Conservation (phyloP, 1,139 yeast species). For the Nakaseomyces delphensis region DNA sequence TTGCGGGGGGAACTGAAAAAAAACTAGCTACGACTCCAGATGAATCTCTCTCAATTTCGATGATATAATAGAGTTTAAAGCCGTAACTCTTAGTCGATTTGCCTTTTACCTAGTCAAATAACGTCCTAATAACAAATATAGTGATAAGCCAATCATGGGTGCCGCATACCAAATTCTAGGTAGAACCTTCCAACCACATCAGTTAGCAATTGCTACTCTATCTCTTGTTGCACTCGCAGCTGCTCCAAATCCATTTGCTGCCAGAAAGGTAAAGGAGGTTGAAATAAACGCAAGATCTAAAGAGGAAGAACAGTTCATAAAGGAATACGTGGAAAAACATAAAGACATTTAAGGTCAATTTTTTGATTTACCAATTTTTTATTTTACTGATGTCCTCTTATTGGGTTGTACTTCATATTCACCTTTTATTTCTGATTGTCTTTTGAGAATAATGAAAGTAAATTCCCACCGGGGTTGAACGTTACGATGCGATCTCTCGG, state of each 20-base stretch:
- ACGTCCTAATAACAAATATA: too few species aligned
- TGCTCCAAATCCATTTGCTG: slow-evolving; percentile 66
- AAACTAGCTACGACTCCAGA: neutral
- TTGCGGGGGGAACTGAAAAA: neutral
- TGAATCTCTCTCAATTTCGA: too few species aligned
- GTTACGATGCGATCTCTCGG: too few species aligned
- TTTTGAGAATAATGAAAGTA: too few species aligned
- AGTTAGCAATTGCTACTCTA: slow-evolving; percentile 61
- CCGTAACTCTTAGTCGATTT: too few species aligned
- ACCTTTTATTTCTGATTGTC: neutral
- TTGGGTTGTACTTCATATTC: neutral
- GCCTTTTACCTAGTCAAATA: too few species aligned
- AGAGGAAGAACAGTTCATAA: slow-evolving; percentile 80
- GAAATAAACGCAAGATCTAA: slow-evolving; percentile 68
- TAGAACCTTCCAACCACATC: slow-evolving; percentile 65
- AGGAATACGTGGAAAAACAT: slow-evolving; percentile 34
- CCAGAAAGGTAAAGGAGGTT: slow-evolving; percentile 51
- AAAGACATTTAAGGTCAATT: neutral
- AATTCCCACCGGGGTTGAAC: too few species aligned
- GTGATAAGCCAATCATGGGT: slow-evolving; percentile 44
- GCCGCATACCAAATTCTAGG: slow-evolving; percentile 74
- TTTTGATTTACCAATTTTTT: neutral
- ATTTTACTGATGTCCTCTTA: neutral
- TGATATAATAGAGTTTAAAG: too few species aligned
- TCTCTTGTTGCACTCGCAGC: slow-evolving; percentile 50